Evolutionary conservation across 441 rosid genomes (phyloP).

Genomic region (Jatropha multifida): DNA sequence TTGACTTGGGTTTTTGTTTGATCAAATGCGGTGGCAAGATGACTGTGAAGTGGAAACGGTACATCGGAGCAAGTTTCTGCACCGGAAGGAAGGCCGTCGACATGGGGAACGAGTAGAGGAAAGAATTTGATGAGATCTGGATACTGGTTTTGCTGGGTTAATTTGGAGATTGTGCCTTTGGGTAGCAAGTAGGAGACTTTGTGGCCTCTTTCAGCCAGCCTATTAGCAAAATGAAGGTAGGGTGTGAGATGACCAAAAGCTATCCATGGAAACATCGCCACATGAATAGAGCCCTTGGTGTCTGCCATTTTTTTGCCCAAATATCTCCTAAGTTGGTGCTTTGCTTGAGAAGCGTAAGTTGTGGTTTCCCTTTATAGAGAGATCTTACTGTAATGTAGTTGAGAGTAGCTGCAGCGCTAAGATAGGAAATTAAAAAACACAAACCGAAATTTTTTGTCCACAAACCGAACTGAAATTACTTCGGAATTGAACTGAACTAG

Average conservation of each 20-base stretch:
- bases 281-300: not conserved
- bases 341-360: no score
- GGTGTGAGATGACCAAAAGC: not conserved
- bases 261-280: not conserved
- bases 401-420: no score
- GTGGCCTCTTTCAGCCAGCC: not conserved
- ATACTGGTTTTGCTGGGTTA: not conserved
- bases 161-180: not conserved
- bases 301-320: not conserved
- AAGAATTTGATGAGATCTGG: not conserved
- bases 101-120: not conserved
- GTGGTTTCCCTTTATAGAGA: no score
- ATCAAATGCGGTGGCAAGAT: slow-evolving; percentile 14
- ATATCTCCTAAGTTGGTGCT: no score
- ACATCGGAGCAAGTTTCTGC: not conserved
- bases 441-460: no score
- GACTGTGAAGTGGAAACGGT: not conserved
- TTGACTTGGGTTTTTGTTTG: slow-evolving; percentile 10
- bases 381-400: no score
- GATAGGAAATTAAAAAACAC: no score
- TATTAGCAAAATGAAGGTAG: not conserved
- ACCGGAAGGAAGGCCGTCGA: not conserved
- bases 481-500: no score
- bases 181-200: not conserved
- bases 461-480: no score